Base-by-base conservation (phyloP, 192 early-diverging fungal species). In the Podila verticillata region DNA sequence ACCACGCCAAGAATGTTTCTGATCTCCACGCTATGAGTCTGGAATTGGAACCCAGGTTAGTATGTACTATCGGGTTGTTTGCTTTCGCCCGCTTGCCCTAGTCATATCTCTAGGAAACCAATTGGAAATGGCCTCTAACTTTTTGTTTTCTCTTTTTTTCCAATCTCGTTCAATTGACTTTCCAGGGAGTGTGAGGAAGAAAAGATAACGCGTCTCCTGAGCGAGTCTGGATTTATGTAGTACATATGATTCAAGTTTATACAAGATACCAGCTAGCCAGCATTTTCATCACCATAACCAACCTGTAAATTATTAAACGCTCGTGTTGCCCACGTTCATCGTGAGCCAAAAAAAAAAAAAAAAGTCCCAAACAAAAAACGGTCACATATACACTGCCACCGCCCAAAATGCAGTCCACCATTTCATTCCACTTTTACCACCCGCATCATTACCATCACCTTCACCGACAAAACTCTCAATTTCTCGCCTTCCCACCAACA, bases 201-300 rank as follows among this genome's bases (percentile, higher is more conserved):
- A 83, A 94, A 93, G 68, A 89, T 95, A 70, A 75, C 89, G 65
- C 87, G 94, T 29, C 83, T 93, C 32, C 86, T 95, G 28, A 86
- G 89, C 70, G 92, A 95, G 75, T 92, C 91, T 13, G 94, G 94
- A 20, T 93, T 95, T 78, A 77, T 95, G 67, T 95, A 90, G 77
- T 44, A 44, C 15, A 15, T 44, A 44, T 10, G 39, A 44, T 44
- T 69, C 66, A 44, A 44, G 39, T n/a, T n/a, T n/a, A n/a, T 15
- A 44, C 39, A 44, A 44, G 39, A 44, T 44, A 44, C 39, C 39
- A n/a, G n/a, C n/a, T n/a, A n/a, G n/a, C n/a, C n/a, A 44, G 39
- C 39, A 44, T 44, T 44, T 44, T 44, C 39, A 54, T 54, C n/a
- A 26, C 22, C 51, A 7, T 17, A n/a, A n/a, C 51, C 51, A 19